Evolutionary conservation across 192 early-diverging fungal genomes (phyloP).

Genomic region (Funneliformis geosporum): DNA sequence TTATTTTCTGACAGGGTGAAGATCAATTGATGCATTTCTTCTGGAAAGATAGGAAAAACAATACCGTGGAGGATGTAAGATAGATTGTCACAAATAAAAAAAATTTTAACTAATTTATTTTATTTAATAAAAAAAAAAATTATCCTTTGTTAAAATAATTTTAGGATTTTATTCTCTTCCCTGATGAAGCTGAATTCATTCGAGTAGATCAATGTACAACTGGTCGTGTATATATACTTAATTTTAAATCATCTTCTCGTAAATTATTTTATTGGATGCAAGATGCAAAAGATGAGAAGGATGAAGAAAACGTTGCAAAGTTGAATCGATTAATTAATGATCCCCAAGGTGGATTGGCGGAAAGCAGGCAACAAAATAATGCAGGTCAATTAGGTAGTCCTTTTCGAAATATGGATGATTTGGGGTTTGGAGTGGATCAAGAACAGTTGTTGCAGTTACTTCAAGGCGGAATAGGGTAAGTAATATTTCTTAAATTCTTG

Average conservation of each 20-base stretch:
- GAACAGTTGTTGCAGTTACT: slow-evolving; percentile 28
- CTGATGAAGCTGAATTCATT: slow-evolving; percentile 71
- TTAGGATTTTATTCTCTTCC: slow-evolving; percentile 72
- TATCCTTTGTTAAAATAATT: too few relatives aligned
- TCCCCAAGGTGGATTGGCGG: slow-evolving; percentile 28
- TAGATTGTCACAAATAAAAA: neutral
- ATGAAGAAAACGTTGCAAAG: slow-evolving; percentile 53
- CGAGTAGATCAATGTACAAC: slow-evolving; percentile 52
- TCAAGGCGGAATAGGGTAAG: slow-evolving; percentile 27
- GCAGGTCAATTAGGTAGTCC: slow-evolving; percentile 1
- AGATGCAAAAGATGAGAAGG: slow-evolving; percentile 58
- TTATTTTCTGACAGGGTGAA: slow-evolving; percentile 49
- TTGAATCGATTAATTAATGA: slow-evolving; percentile 63
- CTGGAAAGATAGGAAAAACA: slow-evolving; percentile 73
- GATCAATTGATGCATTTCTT: slow-evolving; percentile 77
- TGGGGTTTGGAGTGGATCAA: slow-evolving; percentile 27
- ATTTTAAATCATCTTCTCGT: slow-evolving; percentile 78
- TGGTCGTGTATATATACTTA: slow-evolving; percentile 79
- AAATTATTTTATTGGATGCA: slow-evolving; percentile 88
- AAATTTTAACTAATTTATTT: neutral
- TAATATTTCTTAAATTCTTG: neutral
- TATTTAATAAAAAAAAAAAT: neutral
- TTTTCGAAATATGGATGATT: slow-evolving; percentile 29
- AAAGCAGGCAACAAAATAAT: slow-evolving; percentile 27
- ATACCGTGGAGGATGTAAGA: slow-evolving; percentile 50